Evolutionary conservation across 352 stramenopile species (phyloP).

Genomic region (Phytophthora pinifolia): DNA sequence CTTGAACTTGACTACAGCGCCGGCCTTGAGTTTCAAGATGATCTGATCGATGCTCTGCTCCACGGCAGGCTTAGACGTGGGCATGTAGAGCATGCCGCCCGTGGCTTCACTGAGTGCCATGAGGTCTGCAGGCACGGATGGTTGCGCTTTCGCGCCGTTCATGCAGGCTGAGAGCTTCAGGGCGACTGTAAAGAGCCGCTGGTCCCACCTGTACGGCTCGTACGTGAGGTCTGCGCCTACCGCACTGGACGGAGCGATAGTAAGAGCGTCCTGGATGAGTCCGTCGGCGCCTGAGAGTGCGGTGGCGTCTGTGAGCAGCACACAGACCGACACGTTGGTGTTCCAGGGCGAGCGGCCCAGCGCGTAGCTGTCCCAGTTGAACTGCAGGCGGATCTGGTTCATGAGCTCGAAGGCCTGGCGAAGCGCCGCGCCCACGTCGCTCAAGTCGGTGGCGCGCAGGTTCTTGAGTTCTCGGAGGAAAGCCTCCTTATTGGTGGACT

Average conservation of each 20-base stretch:
- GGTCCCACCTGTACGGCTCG: constrained; percentile 87
- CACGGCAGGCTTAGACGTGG: constrained; percentile 74
- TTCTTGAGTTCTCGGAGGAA: constrained; percentile 87
- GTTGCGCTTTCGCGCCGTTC: constrained; percentile 45
- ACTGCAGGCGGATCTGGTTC: constrained; percentile 88
- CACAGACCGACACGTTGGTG: constrained; percentile 80
- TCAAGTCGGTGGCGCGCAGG: constrained; percentile 74
- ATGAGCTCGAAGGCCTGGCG: constrained; percentile 87
- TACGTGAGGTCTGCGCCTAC: constrained; percentile 79
- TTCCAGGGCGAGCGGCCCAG: constrained; percentile 80
- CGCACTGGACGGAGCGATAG: constrained; percentile 62
- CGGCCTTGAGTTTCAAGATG: constrained; percentile 80
- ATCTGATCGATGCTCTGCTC: constrained; percentile 88
- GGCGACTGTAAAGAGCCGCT: constrained; percentile 78
- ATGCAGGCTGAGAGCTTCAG: constrained; percentile 79
- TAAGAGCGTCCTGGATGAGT: constrained; percentile 71
- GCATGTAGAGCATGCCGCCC: constrained; percentile 81
- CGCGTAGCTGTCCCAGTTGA: constrained; percentile 89
- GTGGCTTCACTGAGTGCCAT: constrained; percentile 87
- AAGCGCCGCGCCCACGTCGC: constrained; percentile 69
- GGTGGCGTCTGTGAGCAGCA: constrained; percentile 84
- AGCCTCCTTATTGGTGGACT: constrained; percentile 83
- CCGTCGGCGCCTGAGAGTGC: constrained; percentile 64
- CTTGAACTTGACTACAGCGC: constrained; percentile 81
- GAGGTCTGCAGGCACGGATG: constrained; percentile 64